phyloP scores from a whole-genome alignment of 495 filamentous ascomycete species.

The Podospora didyma region DNA sequence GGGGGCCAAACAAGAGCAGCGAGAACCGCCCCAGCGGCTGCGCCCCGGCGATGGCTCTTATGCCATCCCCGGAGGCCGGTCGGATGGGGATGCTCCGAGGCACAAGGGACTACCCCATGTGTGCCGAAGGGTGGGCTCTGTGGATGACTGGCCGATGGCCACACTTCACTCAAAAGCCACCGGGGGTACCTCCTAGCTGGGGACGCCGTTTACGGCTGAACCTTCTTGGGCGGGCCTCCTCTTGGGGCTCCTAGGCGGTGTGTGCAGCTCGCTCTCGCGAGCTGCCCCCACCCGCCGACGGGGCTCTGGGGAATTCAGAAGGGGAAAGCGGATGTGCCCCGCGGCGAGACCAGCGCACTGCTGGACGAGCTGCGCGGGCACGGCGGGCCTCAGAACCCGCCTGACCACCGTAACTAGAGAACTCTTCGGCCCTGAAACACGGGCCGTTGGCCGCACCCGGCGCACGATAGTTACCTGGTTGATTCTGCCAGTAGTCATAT shows the following conservation, averaged over 20 bases:
- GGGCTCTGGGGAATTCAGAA: constrained; percentile 18
- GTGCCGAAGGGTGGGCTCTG: constrained; percentile 9
- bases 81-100: neutral
- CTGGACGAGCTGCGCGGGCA: constrained; percentile 15
- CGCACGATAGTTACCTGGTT: constrained; percentile 38
- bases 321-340: constrained; percentile 17
- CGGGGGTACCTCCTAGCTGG: constrained; percentile 1
- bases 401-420: constrained; percentile 17
- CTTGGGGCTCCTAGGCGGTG: constrained; percentile 24
- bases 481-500: constrained; percentile 71
- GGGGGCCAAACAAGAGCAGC: constrained; percentile 7
- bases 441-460: neutral
- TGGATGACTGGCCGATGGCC: constrained; percentile 5
- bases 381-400: constrained; percentile 4
- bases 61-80: neutral
- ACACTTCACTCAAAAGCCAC: constrained; percentile 5
- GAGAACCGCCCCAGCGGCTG: constrained; percentile 9
- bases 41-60: constrained; percentile 1
- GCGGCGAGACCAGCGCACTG: constrained; percentile 4
- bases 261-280: neutral
- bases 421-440: constrained; percentile 18
- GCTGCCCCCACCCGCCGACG: constrained; percentile 9
- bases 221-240: constrained; percentile 26
- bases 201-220: constrained; percentile 1
- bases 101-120: neutral